phyloP scores from a whole-genome alignment of 1,284 basidiomycete species.

The Pyrrhoderma lamaoense region DNA sequence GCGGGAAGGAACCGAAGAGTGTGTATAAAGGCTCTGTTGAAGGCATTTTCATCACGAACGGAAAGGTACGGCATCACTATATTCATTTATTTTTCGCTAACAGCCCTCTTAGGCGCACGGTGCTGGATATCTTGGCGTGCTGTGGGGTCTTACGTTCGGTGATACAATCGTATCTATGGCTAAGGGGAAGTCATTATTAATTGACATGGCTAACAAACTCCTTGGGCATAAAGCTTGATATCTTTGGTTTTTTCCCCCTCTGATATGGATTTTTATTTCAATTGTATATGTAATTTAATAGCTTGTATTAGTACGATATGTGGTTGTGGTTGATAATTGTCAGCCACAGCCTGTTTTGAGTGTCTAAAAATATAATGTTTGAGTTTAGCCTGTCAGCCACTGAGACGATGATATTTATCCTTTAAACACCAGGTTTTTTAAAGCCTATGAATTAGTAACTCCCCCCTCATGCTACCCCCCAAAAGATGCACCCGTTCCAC shows the following conservation, averaged over 20 bases:
- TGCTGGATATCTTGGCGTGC: constrained; percentile 16
- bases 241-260: not conserved
- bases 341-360: too few relatives aligned
- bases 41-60: constrained; percentile 49
- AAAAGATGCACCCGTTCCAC: constrained; percentile 16
- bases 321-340: not conserved
- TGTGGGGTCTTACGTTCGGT: constrained; percentile 21
- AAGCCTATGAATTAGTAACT: too few relatives aligned
- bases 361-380: not conserved
- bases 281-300: too few relatives aligned
- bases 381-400: too few relatives aligned
- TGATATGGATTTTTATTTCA: too few relatives aligned
- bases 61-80: constrained; percentile 36
- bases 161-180: constrained; percentile 18
- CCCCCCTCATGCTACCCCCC: constrained; percentile 13
- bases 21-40: constrained; percentile 46
- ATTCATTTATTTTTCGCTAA: not conserved
- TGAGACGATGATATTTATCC: too few relatives aligned
- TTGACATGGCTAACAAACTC: constrained; percentile 12
- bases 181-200: constrained; percentile 20
- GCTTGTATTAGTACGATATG: not conserved
- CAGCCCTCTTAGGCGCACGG: constrained; percentile 15
- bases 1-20: constrained; percentile 29
- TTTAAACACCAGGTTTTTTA: too few relatives aligned
- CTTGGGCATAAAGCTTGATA: constrained; percentile 14